Percentiles rank a stretch among this genome's conserved stretches.
These are phyloP conservation scores for Colletotrichum tabaci DNA, from an alignment of 2,329 filamentous ascomycete species.

Conservation along the genomic window DNA sequence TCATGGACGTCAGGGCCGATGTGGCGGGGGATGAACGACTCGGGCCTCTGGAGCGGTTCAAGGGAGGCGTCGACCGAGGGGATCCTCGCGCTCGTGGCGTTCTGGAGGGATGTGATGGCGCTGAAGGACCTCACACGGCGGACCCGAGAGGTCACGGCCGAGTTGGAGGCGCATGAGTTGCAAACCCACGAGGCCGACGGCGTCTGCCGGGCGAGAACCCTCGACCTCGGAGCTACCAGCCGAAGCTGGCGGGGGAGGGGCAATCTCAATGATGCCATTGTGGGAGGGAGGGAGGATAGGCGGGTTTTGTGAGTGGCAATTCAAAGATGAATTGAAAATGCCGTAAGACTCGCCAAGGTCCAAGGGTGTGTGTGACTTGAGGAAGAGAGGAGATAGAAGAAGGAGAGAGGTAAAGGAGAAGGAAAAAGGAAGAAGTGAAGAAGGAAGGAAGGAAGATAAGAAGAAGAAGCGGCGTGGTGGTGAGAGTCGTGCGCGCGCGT, in stretches of 20 bases:
- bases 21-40: constrained; percentile 85
- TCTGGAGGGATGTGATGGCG: constrained; percentile 24
- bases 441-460: constrained; percentile 1
- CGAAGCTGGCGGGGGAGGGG: constrained; percentile 43
- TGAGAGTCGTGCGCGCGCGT: constrained; percentile 15
- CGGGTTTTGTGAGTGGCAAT: not conserved
- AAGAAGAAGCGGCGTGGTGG: not conserved
- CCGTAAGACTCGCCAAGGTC: constrained; percentile 6
- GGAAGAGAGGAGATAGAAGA: constrained; percentile 7
- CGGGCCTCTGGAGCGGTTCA: constrained; percentile 54
- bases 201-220: constrained; percentile 36
- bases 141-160: constrained; percentile 18
- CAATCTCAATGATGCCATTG: constrained; percentile 42
- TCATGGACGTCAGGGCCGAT: constrained; percentile 85
- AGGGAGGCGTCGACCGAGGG: constrained; percentile 39
- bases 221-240: constrained; percentile 39
- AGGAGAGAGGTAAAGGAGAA: not conserved
- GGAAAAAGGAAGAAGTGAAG: constrained; percentile 6
- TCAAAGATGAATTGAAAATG: constrained; percentile 4
- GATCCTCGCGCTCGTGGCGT: constrained; percentile 33
- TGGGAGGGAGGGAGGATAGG: constrained; percentile 19
- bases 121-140: constrained; percentile 36
- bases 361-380: constrained; percentile 6
- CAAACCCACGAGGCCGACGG: constrained; percentile 35
- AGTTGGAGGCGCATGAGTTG: constrained; percentile 33